Evolutionary conservation across 768 basidiomycete genomes (phyloP), one percentile per base, ranked within the genome.

Genomic region (Cubamyces lactineus): DNA sequence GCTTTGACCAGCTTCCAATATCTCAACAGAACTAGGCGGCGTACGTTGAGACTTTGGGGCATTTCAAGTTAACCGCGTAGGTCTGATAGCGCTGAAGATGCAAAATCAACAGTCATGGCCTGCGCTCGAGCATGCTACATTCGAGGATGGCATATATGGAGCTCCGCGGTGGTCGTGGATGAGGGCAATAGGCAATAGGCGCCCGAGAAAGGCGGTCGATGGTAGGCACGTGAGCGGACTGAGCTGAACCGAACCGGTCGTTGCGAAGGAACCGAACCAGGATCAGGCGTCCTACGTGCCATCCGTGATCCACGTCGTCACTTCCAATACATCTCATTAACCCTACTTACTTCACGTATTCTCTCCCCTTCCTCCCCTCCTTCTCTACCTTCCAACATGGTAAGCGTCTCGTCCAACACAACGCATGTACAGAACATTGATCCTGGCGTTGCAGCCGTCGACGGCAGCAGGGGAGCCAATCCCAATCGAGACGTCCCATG

Each of bases 401-500:
- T 58, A 23, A 42, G 57, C 42, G 34, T 34, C 5, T 34, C 34
- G 13, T 15, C 57, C 2, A 15, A 15, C 16, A 41, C 17, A 13
- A 16, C 3, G 26, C 9, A 13, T 19, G 6, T 28, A 23, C 34
- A 9, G 21, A n/a, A 5, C 7, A 21, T 16, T 41, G 11, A 40
- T 52, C 19, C 50, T 1, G 21, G 7, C n/a, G 28, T 21, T 8
- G 41, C 39, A 68, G 67, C 59, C 62, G 49, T 63, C 67, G 34
- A 56, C 67, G 8, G 62, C 67, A 43, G 62, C 59, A 21, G 64
- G 60, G 38, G 67, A 66, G 65, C 88, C 89, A 19, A 83, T 91
- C 60, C 91, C 86, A 57, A 90, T 99, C 51, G 96, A 99, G 76
- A 98, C 96, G 1, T 87, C 89, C 16, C 96, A 99, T 74, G 94